A percentile compares a stretch with the other conserved stretches of the same genome.
phyloP scores from a whole-genome alignment of 352 stramenopile species.

The Phytophthora sp. region DNA sequence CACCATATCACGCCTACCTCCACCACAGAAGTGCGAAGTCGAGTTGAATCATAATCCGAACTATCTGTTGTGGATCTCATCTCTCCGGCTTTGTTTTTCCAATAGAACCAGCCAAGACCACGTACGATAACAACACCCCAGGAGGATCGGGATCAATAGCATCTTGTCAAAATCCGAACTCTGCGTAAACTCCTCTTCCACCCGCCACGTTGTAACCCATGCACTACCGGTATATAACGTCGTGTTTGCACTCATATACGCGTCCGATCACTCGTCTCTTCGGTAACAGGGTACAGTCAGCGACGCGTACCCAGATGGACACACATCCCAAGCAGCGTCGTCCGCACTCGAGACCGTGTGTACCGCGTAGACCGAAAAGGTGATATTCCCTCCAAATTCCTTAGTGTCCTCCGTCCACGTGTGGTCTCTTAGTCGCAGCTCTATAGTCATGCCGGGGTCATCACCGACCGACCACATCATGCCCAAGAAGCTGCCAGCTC shows the following conservation, averaged over 20 bases:
- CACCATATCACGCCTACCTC: conserved; percentile 3
- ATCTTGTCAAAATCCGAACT: conserved; percentile 10
- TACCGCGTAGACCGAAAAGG: conserved; percentile 32
- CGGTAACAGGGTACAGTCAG: conserved; percentile 23
- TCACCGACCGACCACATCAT: conserved; percentile 41
- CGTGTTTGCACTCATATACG: conserved; percentile 22
- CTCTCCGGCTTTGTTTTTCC: conserved; percentile 8
- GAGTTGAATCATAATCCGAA: conserved; percentile 14
- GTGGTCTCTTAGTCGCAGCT: conserved; percentile 30
- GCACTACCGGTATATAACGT: conserved; percentile 11
- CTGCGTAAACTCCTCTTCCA: conserved; percentile 24
- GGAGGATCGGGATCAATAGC: conserved; percentile 21
- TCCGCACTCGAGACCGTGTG: conserved; percentile 21
- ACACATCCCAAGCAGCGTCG: conserved; percentile 25
- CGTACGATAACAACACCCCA: not conserved
- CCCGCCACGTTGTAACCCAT: conserved; percentile 30
- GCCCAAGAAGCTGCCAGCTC: conserved; percentile 10
- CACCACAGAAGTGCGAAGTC: conserved; percentile 2
- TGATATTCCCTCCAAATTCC: conserved; percentile 19
- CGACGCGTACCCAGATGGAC: conserved; percentile 27
- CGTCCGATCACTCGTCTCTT: conserved; percentile 20
- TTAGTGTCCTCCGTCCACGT: conserved; percentile 27
- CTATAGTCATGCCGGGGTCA: conserved; percentile 14
- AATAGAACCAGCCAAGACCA: conserved; percentile 11
- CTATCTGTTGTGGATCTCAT: conserved; percentile 10